Base-by-base conservation (phyloP, 352 stramenopile species). In the Pythium rhizo-oryzae region DNA sequence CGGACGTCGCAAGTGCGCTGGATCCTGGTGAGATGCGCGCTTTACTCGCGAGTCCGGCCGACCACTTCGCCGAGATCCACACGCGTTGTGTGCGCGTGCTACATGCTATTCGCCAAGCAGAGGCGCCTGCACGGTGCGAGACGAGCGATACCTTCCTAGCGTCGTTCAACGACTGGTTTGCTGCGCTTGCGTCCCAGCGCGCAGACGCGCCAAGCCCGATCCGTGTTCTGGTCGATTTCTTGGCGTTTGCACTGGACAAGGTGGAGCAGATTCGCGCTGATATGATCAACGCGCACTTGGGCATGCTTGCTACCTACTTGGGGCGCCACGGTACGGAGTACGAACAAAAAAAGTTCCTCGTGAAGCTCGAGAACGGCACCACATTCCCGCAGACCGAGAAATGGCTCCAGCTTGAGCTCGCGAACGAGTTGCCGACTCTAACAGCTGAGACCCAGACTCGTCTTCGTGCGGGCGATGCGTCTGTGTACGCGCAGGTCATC, bases 221-320 rank as follows among this genome's bases (percentile, higher is more conserved):
- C 37, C 76, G 62, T 0, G 43, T 92, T 19, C 39, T 92, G 28
- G 80, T 87, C 16, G 72, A 84, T 4, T 92, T 92, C 50, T 62
- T 94, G 24, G 77, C 82, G 24, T 92, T 94, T 71, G 72, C 74
- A 9, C 37, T 91, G 8, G 69, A 85, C 47, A 91, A 92, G 52
- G 64, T 91, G 19, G 84, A 94, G 28, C 77, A 88, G 46, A 67
- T 94, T 5, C 85, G 77, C 9, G 69, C 72, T 25, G 85, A 94
- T 58, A 71, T 83, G 47, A 59, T 90, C 24, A 92, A 94, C 37
- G 77, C 60, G 1, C 82, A 94, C 30, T 56, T 92, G 0, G 70
- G 74, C 1, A 55, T 91, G 52, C 71, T 94, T 0, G 77, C 69
- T 0, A 63, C 79, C 24, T 91, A 91, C 60, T 60, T 94, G 13